Conservation (phyloP, 1,284 basidiomycete genomes). For the Malassezia sympodialis region DNA sequence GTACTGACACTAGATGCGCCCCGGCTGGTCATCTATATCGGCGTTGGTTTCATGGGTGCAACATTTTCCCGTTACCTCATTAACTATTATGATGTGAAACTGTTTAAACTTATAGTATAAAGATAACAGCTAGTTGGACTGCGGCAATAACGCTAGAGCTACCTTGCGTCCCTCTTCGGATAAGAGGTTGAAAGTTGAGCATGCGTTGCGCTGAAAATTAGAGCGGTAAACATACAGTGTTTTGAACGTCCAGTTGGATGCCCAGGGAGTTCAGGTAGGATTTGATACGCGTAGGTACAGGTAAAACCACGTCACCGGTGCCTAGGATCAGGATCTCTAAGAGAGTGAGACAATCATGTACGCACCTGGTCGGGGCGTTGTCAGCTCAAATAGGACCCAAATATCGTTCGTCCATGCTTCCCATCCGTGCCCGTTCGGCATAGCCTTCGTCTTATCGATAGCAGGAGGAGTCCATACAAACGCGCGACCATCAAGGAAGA, state of each 20-base stretch:
- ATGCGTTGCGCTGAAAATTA: conserved; percentile 64
- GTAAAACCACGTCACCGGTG: conserved; percentile 63
- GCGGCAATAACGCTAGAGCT: conserved; percentile 75
- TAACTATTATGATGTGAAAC: conserved; percentile 4
- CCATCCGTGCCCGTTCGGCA: conserved; percentile 46
- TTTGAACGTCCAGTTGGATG: conserved; percentile 80
- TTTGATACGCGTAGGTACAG: conserved; percentile 61
- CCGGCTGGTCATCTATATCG: conserved; percentile 9
- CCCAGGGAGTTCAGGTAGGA: conserved; percentile 65
- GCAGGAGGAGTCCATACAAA: conserved; percentile 77
- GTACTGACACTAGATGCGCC: neutral
- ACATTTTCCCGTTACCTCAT: conserved; percentile 1
- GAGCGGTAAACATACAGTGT: conserved; percentile 60
- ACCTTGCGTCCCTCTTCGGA: conserved; percentile 81
- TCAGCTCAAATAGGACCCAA: conserved; percentile 68
- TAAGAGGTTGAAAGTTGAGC: conserved; percentile 82
- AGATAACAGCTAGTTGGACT: neutral
- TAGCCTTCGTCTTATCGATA: conserved; percentile 51
- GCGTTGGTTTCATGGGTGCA: conserved; percentile 8
- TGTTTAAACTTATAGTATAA: conserved; percentile 5
- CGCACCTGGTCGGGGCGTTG: conserved; percentile 74
- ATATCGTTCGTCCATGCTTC: conserved; percentile 61
- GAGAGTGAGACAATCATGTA: conserved; percentile 6
- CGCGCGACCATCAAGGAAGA: conserved; percentile 73
- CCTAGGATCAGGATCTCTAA: conserved; percentile 79